Conservation (phyloP, 208 protist genomes). For the Leishmania lainsoni region DNA sequence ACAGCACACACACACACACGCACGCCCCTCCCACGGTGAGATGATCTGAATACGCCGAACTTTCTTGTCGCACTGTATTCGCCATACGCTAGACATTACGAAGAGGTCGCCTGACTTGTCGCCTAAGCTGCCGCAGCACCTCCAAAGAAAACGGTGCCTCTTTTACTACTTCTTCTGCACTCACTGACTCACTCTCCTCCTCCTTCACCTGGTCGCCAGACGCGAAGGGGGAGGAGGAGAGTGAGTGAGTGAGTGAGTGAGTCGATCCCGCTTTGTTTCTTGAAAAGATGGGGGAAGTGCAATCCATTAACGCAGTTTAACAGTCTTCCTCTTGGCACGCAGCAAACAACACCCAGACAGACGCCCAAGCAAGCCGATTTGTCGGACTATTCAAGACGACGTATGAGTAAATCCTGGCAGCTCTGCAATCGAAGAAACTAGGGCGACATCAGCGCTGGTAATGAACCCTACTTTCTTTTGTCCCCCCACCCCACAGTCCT, state of each 20-base stretch:
- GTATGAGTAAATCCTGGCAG: background rate
- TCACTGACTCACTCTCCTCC: no score
- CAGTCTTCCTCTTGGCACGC: background rate
- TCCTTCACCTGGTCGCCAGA: background rate
- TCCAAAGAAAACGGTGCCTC: background rate
- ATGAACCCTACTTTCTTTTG: background rate
- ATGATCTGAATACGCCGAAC: background rate
- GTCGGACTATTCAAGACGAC: background rate
- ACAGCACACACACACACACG: background rate
- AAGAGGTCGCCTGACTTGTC: background rate
- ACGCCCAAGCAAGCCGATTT: background rate
- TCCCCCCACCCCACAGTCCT: background rate
- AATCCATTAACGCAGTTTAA: background rate
- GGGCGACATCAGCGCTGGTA: background rate
- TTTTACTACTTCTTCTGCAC: background rate
- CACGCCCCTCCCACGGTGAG: background rate
- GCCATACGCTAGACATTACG: background rate
- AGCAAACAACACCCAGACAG: background rate
- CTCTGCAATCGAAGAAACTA: background rate
- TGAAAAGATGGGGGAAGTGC: background rate
- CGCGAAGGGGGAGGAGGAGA: background rate
- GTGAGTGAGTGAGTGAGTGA: background rate
- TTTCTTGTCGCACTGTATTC: background rate
- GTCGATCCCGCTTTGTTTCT: background rate
- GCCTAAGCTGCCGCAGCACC: background rate